Evolutionary conservation across 768 basidiomycete genomes (phyloP), one percentile per base, ranked within the genome.

Genomic region (Calocybe indica): DNA sequence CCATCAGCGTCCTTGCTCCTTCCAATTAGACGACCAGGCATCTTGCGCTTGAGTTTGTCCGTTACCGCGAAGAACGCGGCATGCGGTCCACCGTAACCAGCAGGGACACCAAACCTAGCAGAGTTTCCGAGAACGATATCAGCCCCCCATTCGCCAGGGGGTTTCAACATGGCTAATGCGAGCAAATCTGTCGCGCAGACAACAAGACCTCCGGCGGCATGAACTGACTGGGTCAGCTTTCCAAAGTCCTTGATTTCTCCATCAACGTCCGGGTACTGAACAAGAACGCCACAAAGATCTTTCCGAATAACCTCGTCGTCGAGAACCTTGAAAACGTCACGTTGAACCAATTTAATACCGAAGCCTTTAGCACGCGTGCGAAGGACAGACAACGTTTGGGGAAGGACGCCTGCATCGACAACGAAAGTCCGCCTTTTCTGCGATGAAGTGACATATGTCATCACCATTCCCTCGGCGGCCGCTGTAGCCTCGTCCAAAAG

Each of bases 111-210:
- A 58, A 99, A 99, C 12, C 96, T 82, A 30, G 88, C 95, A 11
- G 92, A 92, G 63, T 95, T 97, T 35, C 96, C 96, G 39, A 95
- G 72, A 6, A 91, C 94, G 53, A 98, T 81, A 63, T 99, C 95
- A 30, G 93, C 94, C 43, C 95, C 95, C 92, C 95, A 98, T 73
- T 98, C 96, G 48, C 96, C 95, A 10, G 95, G 95, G 29, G 95
- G 91, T 57, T 89, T 92, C 50, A 99, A 74, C 74, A 92, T 76
- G 2, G 93, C 92, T 62, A 98, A 72, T 1, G 95, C 92, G 36
- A 99, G 76, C 45, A 99, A 78, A 67, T 99, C 95, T 8, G 91
- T 92, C 11, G 92, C 92, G 55, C 85, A 89, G 5, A 88, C 77
- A 44, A 96, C 82, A 48, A 96, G 76, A n/a, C 79, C 92, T 29